Evolutionary conservation across 2,329 filamentous ascomycete genomes (phyloP), one percentile per base, ranked within the genome.

Genomic region (Leptodontidium sp.): DNA sequence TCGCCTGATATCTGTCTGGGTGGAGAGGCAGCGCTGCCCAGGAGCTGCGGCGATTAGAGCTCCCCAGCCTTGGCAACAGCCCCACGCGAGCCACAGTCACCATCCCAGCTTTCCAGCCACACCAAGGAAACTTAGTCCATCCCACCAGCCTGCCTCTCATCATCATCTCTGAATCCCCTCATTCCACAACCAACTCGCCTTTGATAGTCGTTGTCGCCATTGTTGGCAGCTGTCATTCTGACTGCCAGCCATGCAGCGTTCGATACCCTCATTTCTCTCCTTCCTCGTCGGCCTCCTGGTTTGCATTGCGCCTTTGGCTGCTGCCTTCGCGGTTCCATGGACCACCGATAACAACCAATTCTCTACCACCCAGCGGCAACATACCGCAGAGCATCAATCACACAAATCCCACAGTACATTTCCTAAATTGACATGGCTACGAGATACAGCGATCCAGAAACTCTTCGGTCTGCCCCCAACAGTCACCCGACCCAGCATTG

Each of bases 161-260:
- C 21, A 45, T 40, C 55, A 43, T 17, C 35, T 45, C 57, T 40
- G 57, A 59, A 59, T 59, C 11, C 21, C 57, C 21, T 59, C 57
- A 59, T 59, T 45, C 32, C 21, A 26, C 35, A 15, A 4, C 7
- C 38, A 59, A 15, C 38, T 15, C 38, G 26, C 11, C 26, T 35
- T n/a, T 8, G 21, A 24, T 29, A 43, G 55, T 59, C 57, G 38
- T 40, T 35, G 55, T 26, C 61, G 47, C 35, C 62, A 95, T 98
- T 72, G 95, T 94, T 94, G 97, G 98, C 91, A 85, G 95, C 96
- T 78, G 95, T 94, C 94, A 85, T 98, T 98, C 43, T 86, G 98
- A 40, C 17, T 24, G 15, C 47, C 49, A 53, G 35, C 47, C 94
- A 98, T 88, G 87, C 95, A 98, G 83, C 61, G 45, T 47, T 24